These are phyloP conservation scores for Cucurbita ficifolia DNA, from an alignment of 306 rosid genomes.

Conservation along the genomic window DNA sequence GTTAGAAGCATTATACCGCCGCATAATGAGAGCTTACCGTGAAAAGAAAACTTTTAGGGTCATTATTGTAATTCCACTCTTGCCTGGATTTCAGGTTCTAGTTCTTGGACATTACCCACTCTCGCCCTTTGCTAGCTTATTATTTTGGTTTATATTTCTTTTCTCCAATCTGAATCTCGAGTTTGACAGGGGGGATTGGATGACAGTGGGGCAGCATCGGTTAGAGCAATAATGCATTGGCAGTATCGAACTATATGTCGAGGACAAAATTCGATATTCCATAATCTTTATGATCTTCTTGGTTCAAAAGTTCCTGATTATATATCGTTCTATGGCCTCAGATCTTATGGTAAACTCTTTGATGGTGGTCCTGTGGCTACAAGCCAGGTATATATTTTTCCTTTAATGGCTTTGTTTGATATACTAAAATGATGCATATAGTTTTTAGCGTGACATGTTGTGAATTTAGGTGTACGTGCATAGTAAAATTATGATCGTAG, in stretches of 20 bases:
- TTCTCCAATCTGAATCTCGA: slow-evolving; percentile 12
- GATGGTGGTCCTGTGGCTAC: slow-evolving; percentile 79
- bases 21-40: slow-evolving; percentile 70
- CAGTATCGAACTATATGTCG: slow-evolving; percentile 94
- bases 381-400: slow-evolving; percentile 58
- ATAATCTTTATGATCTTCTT: slow-evolving; percentile 54
- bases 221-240: slow-evolving; percentile 98
- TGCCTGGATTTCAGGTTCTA: slow-evolving; percentile 94
- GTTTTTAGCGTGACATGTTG: not conserved
- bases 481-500: slow-evolving; percentile 88
- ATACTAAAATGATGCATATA: not conserved
- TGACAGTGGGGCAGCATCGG: slow-evolving; percentile 96
- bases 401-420: not conserved
- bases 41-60: slow-evolving; percentile 76
- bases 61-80: slow-evolving; percentile 82
- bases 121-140: not conserved
- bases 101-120: slow-evolving; percentile 1
- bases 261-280: slow-evolving; percentile 65
- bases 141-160: not conserved
- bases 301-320: slow-evolving; percentile 73
- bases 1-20: slow-evolving; percentile 60
- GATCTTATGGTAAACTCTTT: slow-evolving; percentile 74
- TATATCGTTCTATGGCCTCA: slow-evolving; percentile 86
- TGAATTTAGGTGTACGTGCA: slow-evolving; percentile 77
- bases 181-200: slow-evolving; percentile 87